Conservation (phyloP, 345 rosid genomes). For the Eucalyptus sp. region DNA sequence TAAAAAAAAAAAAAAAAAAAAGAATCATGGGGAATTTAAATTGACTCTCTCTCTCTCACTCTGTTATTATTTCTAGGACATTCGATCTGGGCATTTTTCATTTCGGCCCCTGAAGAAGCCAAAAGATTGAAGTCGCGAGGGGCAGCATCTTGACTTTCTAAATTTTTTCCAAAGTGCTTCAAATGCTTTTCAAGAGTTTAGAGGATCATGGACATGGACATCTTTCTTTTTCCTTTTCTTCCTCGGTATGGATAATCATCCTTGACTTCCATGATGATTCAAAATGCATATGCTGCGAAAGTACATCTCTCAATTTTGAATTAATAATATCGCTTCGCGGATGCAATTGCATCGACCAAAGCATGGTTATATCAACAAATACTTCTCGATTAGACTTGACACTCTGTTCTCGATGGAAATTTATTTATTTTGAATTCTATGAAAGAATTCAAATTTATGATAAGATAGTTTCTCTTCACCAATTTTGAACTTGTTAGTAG, state of each 20-base stretch:
- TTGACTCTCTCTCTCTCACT: neutral
- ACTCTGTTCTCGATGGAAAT: fast-evolving
- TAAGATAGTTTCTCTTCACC: fast-evolving
- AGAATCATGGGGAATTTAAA: neutral
- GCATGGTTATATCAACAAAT: fast-evolving
- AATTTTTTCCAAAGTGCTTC: neutral
- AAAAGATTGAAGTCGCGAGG: neutral
- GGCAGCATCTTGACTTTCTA: neutral
- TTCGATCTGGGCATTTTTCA: neutral
- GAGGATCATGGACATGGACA: neutral
- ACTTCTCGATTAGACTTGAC: fast-evolving
- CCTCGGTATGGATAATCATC: fast-evolving
- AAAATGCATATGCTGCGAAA: neutral
- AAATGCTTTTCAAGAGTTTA: neutral
- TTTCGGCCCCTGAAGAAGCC: neutral
- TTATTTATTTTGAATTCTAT: fast-evolving
- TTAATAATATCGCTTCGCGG: fast-evolving
- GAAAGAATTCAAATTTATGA: neutral
- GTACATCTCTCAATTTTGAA: neutral
- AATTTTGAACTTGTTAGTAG: fast-evolving
- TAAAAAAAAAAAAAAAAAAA: neutral
- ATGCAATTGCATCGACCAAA: fast-evolving
- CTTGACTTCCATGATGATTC: neutral
- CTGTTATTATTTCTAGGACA: neutral
- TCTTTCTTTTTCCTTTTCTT: neutral